These are phyloP conservation scores for Populus tomentosa DNA, from an alignment of 441 rosid species.

Conservation along the genomic window DNA sequence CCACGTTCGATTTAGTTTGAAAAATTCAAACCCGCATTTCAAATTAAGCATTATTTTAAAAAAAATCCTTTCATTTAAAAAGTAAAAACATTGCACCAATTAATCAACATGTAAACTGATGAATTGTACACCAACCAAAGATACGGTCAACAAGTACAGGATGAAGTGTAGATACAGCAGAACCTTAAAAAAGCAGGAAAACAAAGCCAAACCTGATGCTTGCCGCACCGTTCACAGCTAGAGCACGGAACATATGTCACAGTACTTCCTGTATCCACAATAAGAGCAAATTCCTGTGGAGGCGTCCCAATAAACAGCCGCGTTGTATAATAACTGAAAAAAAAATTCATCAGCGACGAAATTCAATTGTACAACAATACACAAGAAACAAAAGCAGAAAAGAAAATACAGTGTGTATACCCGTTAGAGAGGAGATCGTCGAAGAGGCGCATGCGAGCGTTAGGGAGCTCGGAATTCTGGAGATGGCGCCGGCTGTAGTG, in stretches of 20 bases:
- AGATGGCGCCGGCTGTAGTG: slow-evolving; percentile 64
- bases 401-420: slow-evolving; percentile 23
- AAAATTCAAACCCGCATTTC: not conserved
- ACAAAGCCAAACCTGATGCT: slow-evolving; percentile 47
- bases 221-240: slow-evolving; percentile 77
- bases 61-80: no score
- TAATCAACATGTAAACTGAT: no score
- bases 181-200: not conserved
- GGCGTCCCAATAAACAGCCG: slow-evolving; percentile 91
- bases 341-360: not conserved
- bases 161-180: not conserved
- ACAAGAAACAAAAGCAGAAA: not conserved
- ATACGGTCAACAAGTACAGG: not conserved
- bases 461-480: slow-evolving; percentile 51
- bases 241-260: slow-evolving; percentile 95
- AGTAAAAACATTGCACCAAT: no score
- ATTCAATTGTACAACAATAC: not conserved
- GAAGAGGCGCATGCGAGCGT: slow-evolving; percentile 89
- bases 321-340: slow-evolving; percentile 76
- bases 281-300: slow-evolving; percentile 85
- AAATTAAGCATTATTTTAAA: not conserved
- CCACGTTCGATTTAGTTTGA: not conserved
- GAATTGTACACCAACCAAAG: not conserved
- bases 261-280: slow-evolving; percentile 92
- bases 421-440: slow-evolving; percentile 94